Evolutionary conservation across 192 early-diverging fungal genomes (phyloP), one percentile per base, ranked within the genome.

Genomic region (Haplosporangium gracile): DNA sequence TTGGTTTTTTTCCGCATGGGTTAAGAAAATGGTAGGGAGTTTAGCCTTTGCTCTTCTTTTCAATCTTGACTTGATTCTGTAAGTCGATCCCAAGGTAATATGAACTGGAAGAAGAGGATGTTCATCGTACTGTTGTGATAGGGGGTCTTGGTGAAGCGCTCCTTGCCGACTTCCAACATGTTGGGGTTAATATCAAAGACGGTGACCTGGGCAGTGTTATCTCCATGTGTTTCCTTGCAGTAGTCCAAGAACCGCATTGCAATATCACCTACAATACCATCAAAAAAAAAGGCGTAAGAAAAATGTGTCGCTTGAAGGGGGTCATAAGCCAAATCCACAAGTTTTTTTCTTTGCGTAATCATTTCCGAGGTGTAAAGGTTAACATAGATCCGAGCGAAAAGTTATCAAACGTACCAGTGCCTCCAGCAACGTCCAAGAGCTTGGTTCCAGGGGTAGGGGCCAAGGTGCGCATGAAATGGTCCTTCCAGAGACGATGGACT

Each of bases 171-270:
- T 42, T 94, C 92, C 72, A 99, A 91, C 98, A 99, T 99, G 65
- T 96, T 93, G 5, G 97, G 95, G 90, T 99, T 99, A 72, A 99
- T 99, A 81, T 99, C 98, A 13, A 99, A 93, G 76, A 99, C 92
- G 26, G 94, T 96, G 32, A 98, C 98, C 4, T 92, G 88, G 13
- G 95, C 94, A 20, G 89, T 76, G 38, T 77, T 70, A 26, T 93
- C 93, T 26, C 90, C 90, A 89, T 97, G 93, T 60, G 92, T 91
- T 43, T 89, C 87, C 76, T 94, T 92, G 78, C 95, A 93, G 88
- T 95, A 95, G 78, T 98, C 94, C 34, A 99, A 89, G 87, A 99
- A 99, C 22, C 97, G 93, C 89, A 98, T 95, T 0, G 97, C 97
- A 88, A 99, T 98, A 80, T 99, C 98, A 81, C 95, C 93, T 95